Percentiles rank a stretch among this genome's conserved stretches.
Conservation (phyloP, 495 filamentous ascomycete genomes). For the Podospora appendiculata region DNA sequence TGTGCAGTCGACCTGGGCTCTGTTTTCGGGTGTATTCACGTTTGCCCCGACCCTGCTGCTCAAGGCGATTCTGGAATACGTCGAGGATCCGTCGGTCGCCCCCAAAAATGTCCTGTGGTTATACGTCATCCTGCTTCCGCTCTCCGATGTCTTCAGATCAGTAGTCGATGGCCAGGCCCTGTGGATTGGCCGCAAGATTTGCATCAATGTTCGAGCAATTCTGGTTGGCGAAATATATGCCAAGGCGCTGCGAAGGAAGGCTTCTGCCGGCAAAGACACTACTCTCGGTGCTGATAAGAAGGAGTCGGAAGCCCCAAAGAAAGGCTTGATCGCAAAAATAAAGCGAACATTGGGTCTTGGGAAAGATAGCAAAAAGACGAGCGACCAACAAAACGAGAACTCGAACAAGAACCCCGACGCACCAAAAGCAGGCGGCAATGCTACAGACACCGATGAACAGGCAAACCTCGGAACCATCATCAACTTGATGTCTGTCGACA, state of each 20-base stretch:
- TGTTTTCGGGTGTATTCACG: constrained; percentile 68
- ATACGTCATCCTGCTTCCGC: constrained; percentile 82
- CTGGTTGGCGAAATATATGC: constrained; percentile 97
- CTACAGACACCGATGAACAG: constrained; percentile 53
- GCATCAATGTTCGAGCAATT: constrained; percentile 85
- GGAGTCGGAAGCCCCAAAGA: constrained; percentile 26
- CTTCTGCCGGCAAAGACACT: constrained; percentile 65
- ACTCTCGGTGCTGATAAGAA: constrained; percentile 48
- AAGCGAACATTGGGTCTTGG: constrained; percentile 52
- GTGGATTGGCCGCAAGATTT: constrained; percentile 88
- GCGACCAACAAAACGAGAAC: constrained; percentile 9
- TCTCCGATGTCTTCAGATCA: constrained; percentile 69
- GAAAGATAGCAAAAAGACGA: constrained; percentile 38
- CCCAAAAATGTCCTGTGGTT: constrained; percentile 93
- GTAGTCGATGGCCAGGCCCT: constrained; percentile 81
- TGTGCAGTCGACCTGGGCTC: constrained; percentile 72
- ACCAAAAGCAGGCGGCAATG: constrained; percentile 27
- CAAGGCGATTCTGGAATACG: constrained; percentile 84
- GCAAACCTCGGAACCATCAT: constrained; percentile 94
- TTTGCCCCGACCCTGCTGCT: constrained; percentile 90
- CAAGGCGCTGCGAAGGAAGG: constrained; percentile 90
- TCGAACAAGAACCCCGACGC: constrained; percentile 22
- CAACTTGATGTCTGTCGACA: constrained; percentile 98
- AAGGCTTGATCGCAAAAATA: constrained; percentile 38
- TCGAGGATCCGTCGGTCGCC: constrained; percentile 71